Evolutionary conservation across 1,284 basidiomycete genomes (phyloP).

Genomic region (Papiliotrema terrestris): DNA sequence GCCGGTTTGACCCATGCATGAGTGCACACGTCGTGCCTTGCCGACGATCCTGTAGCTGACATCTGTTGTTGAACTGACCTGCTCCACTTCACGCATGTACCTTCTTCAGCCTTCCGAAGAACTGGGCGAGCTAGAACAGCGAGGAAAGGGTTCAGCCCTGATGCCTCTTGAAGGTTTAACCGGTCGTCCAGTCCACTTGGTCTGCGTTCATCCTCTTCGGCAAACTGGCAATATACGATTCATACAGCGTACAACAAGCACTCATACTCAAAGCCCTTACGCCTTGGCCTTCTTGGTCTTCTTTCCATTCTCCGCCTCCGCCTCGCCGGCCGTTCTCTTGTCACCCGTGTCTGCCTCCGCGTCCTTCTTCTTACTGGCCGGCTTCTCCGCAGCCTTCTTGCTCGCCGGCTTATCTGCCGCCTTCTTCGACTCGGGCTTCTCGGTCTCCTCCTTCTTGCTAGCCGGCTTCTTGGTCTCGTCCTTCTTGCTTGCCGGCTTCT

Average conservation of each 20-base stretch:
- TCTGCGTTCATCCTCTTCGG: no score
- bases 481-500: constrained; percentile 8
- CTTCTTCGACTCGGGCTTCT: constrained; percentile 6
- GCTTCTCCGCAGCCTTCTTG: constrained; percentile 4
- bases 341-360: constrained; percentile 8
- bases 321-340: constrained; percentile 11
- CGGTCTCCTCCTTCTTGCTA: constrained; percentile 5
- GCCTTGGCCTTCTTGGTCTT: constrained; percentile 10
- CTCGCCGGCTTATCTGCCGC: constrained; percentile 5
- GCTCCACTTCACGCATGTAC: no score
- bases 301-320: constrained; percentile 11
- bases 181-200: no score
- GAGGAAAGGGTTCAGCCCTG: no score
- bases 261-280: not conserved
- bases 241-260: no score
- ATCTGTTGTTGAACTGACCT: not conserved
- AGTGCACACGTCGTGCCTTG: not conserved
- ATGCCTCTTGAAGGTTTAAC: no score
- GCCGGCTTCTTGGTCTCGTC: constrained; percentile 10
- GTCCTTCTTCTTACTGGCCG: constrained; percentile 6
- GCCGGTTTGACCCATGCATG: not conserved
- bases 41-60: not conserved
- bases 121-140: not conserved
- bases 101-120: no score
- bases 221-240: no score